These are phyloP conservation scores for Fusarium mundagurra DNA, from an alignment of 2,329 filamentous ascomycete genomes.

Conservation along the genomic window DNA sequence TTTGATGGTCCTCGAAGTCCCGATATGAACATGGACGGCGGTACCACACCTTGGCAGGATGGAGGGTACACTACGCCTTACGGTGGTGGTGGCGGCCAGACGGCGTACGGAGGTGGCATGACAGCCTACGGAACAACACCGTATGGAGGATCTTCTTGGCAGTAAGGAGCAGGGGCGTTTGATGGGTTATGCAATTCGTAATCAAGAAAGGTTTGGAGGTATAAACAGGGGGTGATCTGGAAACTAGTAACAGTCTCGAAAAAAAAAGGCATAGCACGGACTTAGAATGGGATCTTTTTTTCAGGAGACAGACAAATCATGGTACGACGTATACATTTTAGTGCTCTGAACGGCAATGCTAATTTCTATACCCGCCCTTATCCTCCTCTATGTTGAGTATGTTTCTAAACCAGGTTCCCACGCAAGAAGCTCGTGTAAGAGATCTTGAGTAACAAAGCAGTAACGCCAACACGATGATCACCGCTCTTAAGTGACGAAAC, in stretches of 20 bases:
- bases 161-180: slow-evolving; percentile 46
- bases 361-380: background rate
- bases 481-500: slow-evolving; percentile 21
- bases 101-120: slow-evolving; percentile 72
- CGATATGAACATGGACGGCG: slow-evolving; percentile 68
- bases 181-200: slow-evolving; percentile 34
- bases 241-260: slow-evolving; percentile 34
- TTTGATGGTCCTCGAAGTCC: slow-evolving; percentile 74
- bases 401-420: slow-evolving; percentile 22
- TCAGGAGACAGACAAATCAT: background rate
- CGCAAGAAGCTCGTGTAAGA: slow-evolving; percentile 6
- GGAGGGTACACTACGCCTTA: slow-evolving; percentile 75
- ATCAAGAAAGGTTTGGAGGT: slow-evolving; percentile 33
- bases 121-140: slow-evolving; percentile 72
- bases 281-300: slow-evolving; percentile 40
- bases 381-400: slow-evolving; percentile 16
- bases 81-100: slow-evolving; percentile 65
- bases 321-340: background rate
- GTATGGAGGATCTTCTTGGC: slow-evolving; percentile 62
- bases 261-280: slow-evolving; percentile 42
- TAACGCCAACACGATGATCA: slow-evolving; percentile 39
- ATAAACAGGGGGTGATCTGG: slow-evolving; percentile 23
- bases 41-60: slow-evolving; percentile 65
- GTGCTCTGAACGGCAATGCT: background rate
- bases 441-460: slow-evolving; percentile 17